Conservation (phyloP, 1,284 basidiomycete species). For the Naganishia sp. region DNA sequence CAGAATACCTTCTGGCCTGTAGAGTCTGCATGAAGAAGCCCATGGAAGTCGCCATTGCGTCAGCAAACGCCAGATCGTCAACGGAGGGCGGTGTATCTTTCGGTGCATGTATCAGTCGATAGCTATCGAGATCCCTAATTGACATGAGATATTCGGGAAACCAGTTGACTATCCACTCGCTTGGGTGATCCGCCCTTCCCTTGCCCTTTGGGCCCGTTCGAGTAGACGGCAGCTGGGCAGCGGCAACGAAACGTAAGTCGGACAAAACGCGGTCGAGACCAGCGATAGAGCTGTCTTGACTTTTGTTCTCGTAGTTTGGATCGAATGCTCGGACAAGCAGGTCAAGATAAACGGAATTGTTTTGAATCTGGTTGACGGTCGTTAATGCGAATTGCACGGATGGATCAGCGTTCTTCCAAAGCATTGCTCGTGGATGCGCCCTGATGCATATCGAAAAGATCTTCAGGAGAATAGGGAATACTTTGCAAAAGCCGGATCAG, state of each 20-base stretch:
- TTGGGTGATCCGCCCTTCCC: slow-evolving; percentile 24
- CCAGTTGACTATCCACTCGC: slow-evolving; percentile 29
- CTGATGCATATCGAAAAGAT: slow-evolving; percentile 56
- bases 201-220: slow-evolving; percentile 36
- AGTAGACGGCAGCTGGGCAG: background rate
- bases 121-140: slow-evolving; percentile 22
- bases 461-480: slow-evolving; percentile 65
- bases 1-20: slow-evolving; percentile 69
- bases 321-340: slow-evolving; percentile 53
- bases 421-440: slow-evolving; percentile 60
- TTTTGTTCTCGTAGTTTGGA: slow-evolving; percentile 6
- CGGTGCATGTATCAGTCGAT: slow-evolving; percentile 18
- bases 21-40: slow-evolving; percentile 73
- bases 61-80: slow-evolving; percentile 62
- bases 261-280: slow-evolving; percentile 17
- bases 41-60: slow-evolving; percentile 68
- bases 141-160: slow-evolving; percentile 27
- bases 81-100: slow-evolving; percentile 14
- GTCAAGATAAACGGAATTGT: slow-evolving; percentile 65
- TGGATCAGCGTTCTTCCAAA: slow-evolving; percentile 67
- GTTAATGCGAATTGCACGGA: slow-evolving; percentile 61
- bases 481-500: slow-evolving; percentile 55
- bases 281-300: background rate
- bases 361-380: slow-evolving; percentile 77
- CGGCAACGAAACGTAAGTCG: background rate